Evolutionary conservation across 768 basidiomycete genomes (phyloP), one percentile per base, ranked within the genome.

Genomic region (Galerina sulciceps): DNA sequence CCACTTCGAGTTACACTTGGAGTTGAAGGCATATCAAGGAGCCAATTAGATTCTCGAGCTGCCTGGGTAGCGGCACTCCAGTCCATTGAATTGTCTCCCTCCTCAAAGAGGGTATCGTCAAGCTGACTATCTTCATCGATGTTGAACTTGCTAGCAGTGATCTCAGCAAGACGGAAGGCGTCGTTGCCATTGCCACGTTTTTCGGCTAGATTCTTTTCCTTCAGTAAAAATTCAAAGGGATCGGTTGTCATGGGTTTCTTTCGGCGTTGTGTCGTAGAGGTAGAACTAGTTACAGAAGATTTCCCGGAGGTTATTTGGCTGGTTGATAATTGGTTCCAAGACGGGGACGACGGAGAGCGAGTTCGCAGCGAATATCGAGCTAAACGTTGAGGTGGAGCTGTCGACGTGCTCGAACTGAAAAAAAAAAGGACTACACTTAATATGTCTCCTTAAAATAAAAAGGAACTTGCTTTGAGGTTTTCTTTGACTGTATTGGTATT

Each of bases 181-280:
- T 77, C 71, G 13, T 46, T 69, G 42, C 78, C 79, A 23, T 76
- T 74, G 10, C 81, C 79, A 6, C 64, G 65, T 57, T 75, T 73
- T 34, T 79, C 75, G 8, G 75, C 73, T 3, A 61, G 57, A 26
- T 67, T 69, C 65, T 85, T 87, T 69, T 87, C 86, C 60, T 77
- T 82, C 38, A 88, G 67, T 31, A 88, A 77, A 1, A 73, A 78
- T 48, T 77, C 79, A 18, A 90, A 75, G 10, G 88, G 87, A 60
- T 86, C 82, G 34, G 56, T 20, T 22, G 50, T 9, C 14, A 35
- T 31, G 13, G 57, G 26, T 53, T 59, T 61, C 31, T 51, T 54
- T 22, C 14, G 4, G 47, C 41, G 31, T 4, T 48, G 20, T 15
- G 37, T 46, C 44, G 26, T 8, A 31, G 26, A 36, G 26, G 11